Evolutionary conservation across 495 filamentous ascomycete species (phyloP).

Genomic region (Talaromyces thailandensis): DNA sequence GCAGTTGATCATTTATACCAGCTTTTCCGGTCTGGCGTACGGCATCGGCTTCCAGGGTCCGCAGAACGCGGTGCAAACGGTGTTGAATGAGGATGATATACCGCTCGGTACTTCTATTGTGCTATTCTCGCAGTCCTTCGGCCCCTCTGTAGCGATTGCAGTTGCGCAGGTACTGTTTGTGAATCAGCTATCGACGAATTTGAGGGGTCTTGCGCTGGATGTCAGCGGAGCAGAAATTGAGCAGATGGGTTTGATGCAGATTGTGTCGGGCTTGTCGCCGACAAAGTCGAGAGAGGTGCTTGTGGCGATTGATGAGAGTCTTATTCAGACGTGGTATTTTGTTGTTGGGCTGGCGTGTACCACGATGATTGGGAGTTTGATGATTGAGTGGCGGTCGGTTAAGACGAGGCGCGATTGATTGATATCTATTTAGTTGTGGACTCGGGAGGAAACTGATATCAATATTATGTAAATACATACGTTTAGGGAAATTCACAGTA

Average conservation of each 20-base stretch:
- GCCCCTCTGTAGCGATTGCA: conserved; percentile 47
- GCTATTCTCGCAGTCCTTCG: conserved; percentile 53
- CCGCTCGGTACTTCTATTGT: conserved; percentile 47
- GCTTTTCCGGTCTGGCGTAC: conserved; percentile 51
- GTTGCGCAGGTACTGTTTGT: conserved; percentile 46
- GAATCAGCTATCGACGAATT: conserved; percentile 34
- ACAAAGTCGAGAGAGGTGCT: conserved; percentile 26
- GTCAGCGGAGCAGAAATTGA: conserved; percentile 31
- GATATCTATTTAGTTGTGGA: neutral
- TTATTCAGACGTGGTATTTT: conserved; percentile 15
- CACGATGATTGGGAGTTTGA: conserved; percentile 37
- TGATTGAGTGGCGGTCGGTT: conserved; percentile 51
- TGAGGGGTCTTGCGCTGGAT: conserved; percentile 25
- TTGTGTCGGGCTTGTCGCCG: conserved; percentile 27
- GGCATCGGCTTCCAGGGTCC: conserved; percentile 58
- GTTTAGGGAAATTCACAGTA: neutral
- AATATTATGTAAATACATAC: neutral
- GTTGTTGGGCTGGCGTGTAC: conserved; percentile 31
- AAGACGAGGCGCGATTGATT: conserved; percentile 24
- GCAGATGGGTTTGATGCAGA: conserved; percentile 26
- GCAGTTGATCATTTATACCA: conserved; percentile 52
- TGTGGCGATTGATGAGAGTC: conserved; percentile 30
- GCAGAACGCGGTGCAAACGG: conserved; percentile 49
- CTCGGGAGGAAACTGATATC: neutral
- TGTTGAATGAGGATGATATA: conserved; percentile 41